A percentile compares a stretch with the other conserved stretches of the same genome.
Conservation (phyloP, 75 land plant species). For the Azolla pinnata region DNA sequence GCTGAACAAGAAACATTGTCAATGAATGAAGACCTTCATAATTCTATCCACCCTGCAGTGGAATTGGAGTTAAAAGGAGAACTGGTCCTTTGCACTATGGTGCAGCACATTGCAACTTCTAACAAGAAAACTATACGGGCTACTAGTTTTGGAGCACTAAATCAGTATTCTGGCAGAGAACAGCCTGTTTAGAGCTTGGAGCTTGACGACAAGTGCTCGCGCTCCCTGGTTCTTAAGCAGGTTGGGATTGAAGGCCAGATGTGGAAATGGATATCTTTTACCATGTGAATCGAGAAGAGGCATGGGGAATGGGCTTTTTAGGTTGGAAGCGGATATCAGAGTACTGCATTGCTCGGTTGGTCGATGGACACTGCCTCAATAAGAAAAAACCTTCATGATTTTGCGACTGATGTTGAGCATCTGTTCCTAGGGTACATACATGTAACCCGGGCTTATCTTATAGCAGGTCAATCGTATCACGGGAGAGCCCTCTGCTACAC, state of each 20-base stretch:
- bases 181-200: not conserved
- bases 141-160: slow-evolving; percentile 1
- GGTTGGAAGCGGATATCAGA: not conserved
- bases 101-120: too few relatives aligned
- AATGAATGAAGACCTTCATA: not conserved
- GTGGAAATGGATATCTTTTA: not conserved
- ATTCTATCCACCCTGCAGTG: not conserved
- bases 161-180: not conserved
- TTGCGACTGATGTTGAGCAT: too few relatives aligned
- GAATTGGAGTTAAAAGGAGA: not conserved
- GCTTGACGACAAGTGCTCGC: too few relatives aligned
- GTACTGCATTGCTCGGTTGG: too few relatives aligned
- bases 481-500: not conserved
- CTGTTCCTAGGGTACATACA: not conserved
- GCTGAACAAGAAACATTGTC: too few relatives aligned
- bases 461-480: not conserved
- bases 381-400: not conserved
- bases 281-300: not conserved
- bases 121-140: too few relatives aligned
- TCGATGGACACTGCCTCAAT: too few relatives aligned
- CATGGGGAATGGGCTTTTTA: not conserved
- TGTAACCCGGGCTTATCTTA: not conserved
- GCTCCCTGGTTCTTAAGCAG: slow-evolving; percentile 2
- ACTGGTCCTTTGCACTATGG: not conserved
- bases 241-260: slow-evolving; percentile 1